Conservation (phyloP, 1,284 basidiomycete species). For the Amylostereum chailletii region DNA sequence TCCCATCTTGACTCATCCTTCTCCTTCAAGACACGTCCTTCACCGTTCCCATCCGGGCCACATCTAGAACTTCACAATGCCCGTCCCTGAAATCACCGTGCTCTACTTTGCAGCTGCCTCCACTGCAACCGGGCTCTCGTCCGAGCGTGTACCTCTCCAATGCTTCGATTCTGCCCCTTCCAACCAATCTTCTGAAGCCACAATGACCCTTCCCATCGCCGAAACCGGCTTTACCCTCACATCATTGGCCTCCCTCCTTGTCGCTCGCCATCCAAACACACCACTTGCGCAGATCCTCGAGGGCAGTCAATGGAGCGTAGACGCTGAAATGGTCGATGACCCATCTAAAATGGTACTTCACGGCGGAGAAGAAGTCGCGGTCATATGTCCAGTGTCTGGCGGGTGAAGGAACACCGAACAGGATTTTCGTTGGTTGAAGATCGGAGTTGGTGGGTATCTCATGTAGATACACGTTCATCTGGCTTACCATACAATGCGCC, state of each 20-base stretch:
- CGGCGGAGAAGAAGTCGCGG: slow-evolving; percentile 71
- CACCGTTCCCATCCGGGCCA: slow-evolving; percentile 2
- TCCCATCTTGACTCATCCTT: neutral
- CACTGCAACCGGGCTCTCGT: slow-evolving; percentile 50
- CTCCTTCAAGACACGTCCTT: neutral
- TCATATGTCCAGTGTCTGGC: slow-evolving; percentile 79
- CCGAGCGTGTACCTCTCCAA: slow-evolving; percentile 37
- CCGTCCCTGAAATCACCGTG: slow-evolving; percentile 38
- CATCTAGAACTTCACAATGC: slow-evolving; percentile 7
- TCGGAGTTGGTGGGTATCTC: too few relatives aligned
- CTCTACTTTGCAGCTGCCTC: slow-evolving; percentile 78
- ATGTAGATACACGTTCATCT: neutral
- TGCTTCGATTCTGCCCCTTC: slow-evolving; percentile 9
- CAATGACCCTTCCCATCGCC: neutral
- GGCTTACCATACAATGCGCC: neutral
- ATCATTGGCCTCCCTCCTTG: slow-evolving; percentile 40
- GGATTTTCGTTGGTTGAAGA: too few relatives aligned
- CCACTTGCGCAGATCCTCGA: slow-evolving; percentile 44
- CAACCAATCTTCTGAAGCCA: too few relatives aligned
- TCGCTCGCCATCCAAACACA: slow-evolving; percentile 41
- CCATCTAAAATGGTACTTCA: slow-evolving; percentile 37
- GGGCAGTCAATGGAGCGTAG: slow-evolving; percentile 66
- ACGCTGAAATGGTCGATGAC: slow-evolving; percentile 73
- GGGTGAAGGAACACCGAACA: slow-evolving; percentile 30
- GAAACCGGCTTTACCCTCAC: slow-evolving; percentile 36